Base-by-base conservation (phyloP, 176 grass and related monocot species). In the Eragrostis nindensis region DNA sequence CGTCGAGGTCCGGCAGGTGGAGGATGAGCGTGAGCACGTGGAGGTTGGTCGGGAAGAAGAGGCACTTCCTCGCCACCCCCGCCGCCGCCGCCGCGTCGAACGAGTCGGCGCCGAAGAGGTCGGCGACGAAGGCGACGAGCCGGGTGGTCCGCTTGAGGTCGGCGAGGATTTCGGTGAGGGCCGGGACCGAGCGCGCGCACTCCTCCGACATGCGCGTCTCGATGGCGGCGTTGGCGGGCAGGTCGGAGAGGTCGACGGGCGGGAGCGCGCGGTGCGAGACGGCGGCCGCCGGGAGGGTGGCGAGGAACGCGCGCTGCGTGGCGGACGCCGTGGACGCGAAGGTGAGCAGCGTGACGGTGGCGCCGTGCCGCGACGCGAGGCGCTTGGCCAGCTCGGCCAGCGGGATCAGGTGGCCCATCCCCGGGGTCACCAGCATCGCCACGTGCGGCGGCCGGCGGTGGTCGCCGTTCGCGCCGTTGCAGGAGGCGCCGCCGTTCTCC, bases 391-490 rank as follows among this genome's bases (percentile, higher is more conserved):
- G 87, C 87, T 92, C 93, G 0, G 79, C 83, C 2, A 96, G 25
- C 30, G 90, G 80, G 74, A 90, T 92, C 43, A 96, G 83, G 83
- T 95, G 93, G 1, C 93, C 92, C 86, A 91, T 89, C 42, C 92
- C 86, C 0, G 88, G 89, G 6, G 82, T 89, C 18, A 49, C 62
- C 0, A 89, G 83, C 75, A 94, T 46, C 32, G 85, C 89, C 22
- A 94, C 75, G 78, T 87, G 92, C 38, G 89, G 86, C 13, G 43
- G 45, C 14, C n/a, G n/a, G n/a, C 70, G 32, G 11, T 6, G 5
- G 29, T 2, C 62, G 56, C 26, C 68, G 53, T 22, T 36, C n/a
- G n/a, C n/a, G 81, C 47, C 72, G 81, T 36, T 68, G 49, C 55
- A 27, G 11, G 11, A 0, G 32, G 2, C 4, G 32, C 32, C 32